These are phyloP conservation scores for Pseudogymnoascus sp. DNA, from an alignment of 2,329 filamentous ascomycete genomes.

Conservation along the genomic window DNA sequence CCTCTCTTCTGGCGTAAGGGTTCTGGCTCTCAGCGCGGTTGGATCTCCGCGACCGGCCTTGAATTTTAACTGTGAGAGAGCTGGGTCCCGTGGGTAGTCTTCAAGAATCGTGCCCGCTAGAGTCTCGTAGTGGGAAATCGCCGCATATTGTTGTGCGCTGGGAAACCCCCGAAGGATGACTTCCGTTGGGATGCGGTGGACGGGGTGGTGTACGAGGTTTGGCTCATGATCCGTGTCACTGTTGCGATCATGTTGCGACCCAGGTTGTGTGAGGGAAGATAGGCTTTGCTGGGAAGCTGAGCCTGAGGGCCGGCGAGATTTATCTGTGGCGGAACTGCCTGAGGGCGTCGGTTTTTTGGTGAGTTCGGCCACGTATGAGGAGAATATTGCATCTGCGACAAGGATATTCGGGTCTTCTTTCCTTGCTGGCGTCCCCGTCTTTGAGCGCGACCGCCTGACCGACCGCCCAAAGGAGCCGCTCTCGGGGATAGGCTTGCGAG, in stretches of 20 bases:
- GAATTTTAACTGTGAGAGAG: slow-evolving; percentile 59
- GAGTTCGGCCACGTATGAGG: slow-evolving; percentile 45
- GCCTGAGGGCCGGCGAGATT: slow-evolving; percentile 19
- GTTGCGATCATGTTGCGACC: slow-evolving; percentile 20
- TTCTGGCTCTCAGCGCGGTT: slow-evolving; percentile 55
- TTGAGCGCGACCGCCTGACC: slow-evolving; percentile 52
- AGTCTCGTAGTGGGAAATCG: slow-evolving; percentile 79
- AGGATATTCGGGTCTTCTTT: slow-evolving; percentile 54
- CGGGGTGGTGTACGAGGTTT: slow-evolving; percentile 11
- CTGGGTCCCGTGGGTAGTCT: slow-evolving; percentile 84
- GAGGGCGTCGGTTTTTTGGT: slow-evolving; percentile 23
- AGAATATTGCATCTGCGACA: slow-evolving; percentile 53
- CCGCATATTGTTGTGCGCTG: slow-evolving; percentile 66
- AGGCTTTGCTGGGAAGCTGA: slow-evolving; percentile 25
- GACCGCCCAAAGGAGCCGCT: slow-evolving; percentile 59
- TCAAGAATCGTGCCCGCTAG: slow-evolving; percentile 83
- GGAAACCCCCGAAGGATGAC: slow-evolving; percentile 79
- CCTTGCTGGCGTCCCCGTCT: slow-evolving; percentile 45
- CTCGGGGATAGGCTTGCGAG: slow-evolving; percentile 47
- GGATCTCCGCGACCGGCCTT: slow-evolving; percentile 67
- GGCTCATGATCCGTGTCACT: slow-evolving; percentile 30
- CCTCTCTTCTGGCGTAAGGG: slow-evolving; percentile 63
- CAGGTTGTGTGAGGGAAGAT: slow-evolving; percentile 20
- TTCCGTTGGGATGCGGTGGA: slow-evolving; percentile 56
- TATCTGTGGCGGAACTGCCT: slow-evolving; percentile 19